Evolutionary conservation across 78 protist species (phyloP).

Genomic region (Ministeria vibrans): DNA sequence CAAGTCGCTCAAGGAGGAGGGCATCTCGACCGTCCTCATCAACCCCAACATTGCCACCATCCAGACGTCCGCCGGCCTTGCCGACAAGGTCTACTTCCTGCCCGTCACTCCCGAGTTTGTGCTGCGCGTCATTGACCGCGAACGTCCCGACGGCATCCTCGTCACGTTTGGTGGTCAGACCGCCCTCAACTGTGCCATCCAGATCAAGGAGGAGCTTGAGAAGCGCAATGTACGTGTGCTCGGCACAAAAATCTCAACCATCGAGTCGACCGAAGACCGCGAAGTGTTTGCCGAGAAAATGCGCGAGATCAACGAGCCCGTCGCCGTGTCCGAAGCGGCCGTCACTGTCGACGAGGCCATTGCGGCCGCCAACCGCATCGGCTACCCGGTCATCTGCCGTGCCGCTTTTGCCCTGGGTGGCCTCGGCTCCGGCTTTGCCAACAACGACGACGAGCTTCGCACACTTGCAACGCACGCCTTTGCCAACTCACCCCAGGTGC

Average conservation of each 20-base stretch:
- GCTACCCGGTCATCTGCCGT: constrained; percentile 89
- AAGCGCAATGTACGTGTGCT: constrained; percentile 48
- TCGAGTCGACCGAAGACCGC: constrained; percentile 91
- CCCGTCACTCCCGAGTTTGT: constrained; percentile 89
- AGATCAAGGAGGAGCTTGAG: constrained; percentile 44
- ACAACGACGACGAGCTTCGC: constrained; percentile 63
- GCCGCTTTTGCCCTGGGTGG: constrained; percentile 96
- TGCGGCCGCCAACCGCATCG: constrained; percentile 49
- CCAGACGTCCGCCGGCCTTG: constrained; percentile 85
- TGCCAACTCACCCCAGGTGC: constrained; percentile 72
- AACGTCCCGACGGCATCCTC: constrained; percentile 89
- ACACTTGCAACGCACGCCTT: constrained; percentile 59
- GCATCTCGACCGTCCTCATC: constrained; percentile 81
- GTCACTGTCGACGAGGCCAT: constrained; percentile 49
- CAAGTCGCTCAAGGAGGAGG: constrained; percentile 93
- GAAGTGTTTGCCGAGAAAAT: constrained; percentile 78
- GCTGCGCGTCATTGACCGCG: constrained; percentile 70
- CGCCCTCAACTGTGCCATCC: constrained; percentile 89
- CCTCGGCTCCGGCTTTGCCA: constrained; percentile 89
- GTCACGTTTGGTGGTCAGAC: constrained; percentile 96
- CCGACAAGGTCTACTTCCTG: constrained; percentile 83
- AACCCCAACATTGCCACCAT: constrained; percentile 97
- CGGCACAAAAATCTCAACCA: constrained; percentile 83
- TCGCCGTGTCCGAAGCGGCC: constrained; percentile 67
- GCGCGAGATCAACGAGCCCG: constrained; percentile 70